Base-by-base conservation (phyloP, 352 stramenopile species). In the Plasmopara viticola region DNA sequence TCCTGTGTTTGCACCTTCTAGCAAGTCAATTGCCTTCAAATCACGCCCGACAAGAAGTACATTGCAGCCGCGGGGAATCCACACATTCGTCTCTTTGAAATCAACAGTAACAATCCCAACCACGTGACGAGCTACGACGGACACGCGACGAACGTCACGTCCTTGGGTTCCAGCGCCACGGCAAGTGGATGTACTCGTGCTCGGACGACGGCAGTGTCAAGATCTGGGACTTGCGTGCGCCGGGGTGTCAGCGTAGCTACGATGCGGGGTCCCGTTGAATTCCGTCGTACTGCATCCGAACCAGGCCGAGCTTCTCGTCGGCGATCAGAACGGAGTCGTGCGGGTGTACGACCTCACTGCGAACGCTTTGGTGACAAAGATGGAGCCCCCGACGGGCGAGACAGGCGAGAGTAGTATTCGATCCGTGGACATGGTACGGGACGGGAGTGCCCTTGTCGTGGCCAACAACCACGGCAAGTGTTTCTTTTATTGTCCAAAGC, bases 1-100 rank as follows among this genome's bases (percentile, higher is more conserved):
- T 12, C 1, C 6, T 47, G 6, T 20, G 9, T 13, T 28, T 41
- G 30, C 33, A 25, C 20, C 20, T 25, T 53, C 28, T 18, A 67
- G 83, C 94, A 98, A 90, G 91, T 99, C 1, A 98, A 98, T 71
- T 97, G 93, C 53, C 76, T 99, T 20, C 85, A 97, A 68, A 98
- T 98, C 57, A 97, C 93, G 9, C 90, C 94, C 2, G 95, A 98
- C 72, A 98, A 98, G 73, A 90, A 91, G 56, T 98, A 96, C 64
- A 88, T 99, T 10, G 94, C 92, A n/a, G 96, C 96, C 9, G 96
- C 86, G 10, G 95, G 96, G 13, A 99, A 99, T 78, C 94, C 96
- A 15, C 84, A 97, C 60, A 97, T 99, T 51, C 91, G 95, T 2
- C 62, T 99, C 5, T 99, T 98, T 62, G 96, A 98, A 74, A 97